These are phyloP conservation scores for Debaryomycetaceae sp. DNA, from an alignment of 1,139 yeast species.

Conservation along the genomic window DNA sequence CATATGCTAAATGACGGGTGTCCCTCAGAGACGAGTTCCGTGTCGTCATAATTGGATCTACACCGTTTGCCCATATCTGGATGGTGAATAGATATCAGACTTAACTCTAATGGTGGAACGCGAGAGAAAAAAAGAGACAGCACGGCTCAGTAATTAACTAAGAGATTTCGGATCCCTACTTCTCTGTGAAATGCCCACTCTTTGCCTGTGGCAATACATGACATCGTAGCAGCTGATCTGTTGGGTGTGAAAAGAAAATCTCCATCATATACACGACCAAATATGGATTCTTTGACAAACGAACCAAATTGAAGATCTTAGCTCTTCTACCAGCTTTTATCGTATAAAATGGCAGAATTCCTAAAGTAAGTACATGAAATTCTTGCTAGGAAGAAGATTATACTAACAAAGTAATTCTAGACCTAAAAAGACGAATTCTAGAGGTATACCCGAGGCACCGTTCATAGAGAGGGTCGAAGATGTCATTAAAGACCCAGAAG, in stretches of 20 bases:
- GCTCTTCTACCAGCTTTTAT: background rate
- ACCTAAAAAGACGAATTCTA: conserved; percentile 63
- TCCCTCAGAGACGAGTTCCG: no score
- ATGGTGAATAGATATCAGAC: no score
- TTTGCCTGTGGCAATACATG: no score
- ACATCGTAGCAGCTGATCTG: no score
- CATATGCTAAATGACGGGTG: no score
- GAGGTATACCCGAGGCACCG: conserved; percentile 97
- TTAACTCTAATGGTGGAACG: no score
- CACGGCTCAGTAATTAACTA: no score
- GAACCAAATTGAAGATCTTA: background rate
- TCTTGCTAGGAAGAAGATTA: background rate
- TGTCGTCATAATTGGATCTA: no score
- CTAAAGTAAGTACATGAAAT: conserved; percentile 11
- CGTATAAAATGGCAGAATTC: conserved; percentile 11
- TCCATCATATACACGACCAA: background rate
- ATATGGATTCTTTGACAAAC: background rate
- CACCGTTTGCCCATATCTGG: no score
- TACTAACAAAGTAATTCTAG: conserved; percentile 27
- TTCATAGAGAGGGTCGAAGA: conserved; percentile 84
- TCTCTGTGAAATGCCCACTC: no score
- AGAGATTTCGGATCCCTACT: no score
- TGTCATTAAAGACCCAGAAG: conserved; percentile 58
- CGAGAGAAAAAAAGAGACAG: no score
- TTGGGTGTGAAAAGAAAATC: background rate